Conservation (phyloP, 2,329 filamentous ascomycete species). For the Orbilia brochopaga region DNA sequence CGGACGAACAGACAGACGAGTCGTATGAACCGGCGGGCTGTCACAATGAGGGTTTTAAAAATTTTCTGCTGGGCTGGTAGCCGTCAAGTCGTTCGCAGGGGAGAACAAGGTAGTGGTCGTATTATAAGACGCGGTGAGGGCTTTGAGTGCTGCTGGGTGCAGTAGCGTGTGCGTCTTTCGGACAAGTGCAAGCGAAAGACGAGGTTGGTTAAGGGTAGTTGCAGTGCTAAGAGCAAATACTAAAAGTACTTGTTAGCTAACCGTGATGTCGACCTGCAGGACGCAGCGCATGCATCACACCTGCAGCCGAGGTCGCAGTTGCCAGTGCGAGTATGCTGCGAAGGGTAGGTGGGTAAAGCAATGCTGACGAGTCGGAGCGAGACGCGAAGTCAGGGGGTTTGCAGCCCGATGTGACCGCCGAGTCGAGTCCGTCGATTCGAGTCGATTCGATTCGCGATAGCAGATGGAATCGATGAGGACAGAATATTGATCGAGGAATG, state of each 20-base stretch:
- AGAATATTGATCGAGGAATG: background rate
- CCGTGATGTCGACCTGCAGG: background rate
- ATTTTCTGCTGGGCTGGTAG: background rate
- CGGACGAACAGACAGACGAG: too few relatives aligned
- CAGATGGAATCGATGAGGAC: constrained; percentile 10
- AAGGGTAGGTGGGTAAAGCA: background rate
- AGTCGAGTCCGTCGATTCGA: background rate
- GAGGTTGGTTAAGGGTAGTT: background rate
- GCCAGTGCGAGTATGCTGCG: background rate
- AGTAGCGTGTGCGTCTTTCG: constrained; percentile 28
- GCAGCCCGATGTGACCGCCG: background rate
- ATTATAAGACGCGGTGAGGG: constrained; percentile 27
- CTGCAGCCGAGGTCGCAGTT: constrained; percentile 1
- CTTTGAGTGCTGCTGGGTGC: constrained; percentile 15
- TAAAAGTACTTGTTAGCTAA: background rate
- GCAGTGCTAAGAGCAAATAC: background rate
- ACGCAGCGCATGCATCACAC: background rate
- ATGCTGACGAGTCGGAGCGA: background rate
- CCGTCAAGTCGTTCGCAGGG: background rate
- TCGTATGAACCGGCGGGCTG: background rate
- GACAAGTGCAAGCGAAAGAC: constrained; percentile 43
- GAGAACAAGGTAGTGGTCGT: too few relatives aligned
- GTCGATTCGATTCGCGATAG: background rate
- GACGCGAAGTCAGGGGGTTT: background rate
- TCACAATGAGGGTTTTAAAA: background rate